Evolutionary conservation across 2,329 filamentous ascomycete species (phyloP).

Genomic region (Fusarium vanettenii): DNA sequence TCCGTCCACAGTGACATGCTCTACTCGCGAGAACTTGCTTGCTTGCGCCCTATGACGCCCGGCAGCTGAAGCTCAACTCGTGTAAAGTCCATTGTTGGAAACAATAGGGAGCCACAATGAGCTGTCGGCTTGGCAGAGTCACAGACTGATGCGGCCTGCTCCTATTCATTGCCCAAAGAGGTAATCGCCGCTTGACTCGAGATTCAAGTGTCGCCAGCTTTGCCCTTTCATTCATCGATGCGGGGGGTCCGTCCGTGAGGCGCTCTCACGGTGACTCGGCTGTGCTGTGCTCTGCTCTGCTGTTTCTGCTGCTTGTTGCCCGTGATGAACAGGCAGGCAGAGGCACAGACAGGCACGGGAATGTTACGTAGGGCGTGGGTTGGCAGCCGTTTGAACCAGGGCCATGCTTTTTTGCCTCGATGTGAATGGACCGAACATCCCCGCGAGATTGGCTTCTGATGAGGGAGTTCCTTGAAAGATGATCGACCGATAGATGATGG

Average conservation of each 20-base stretch:
- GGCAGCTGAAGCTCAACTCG: neutral
- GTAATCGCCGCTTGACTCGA: neutral
- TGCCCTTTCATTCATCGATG: neutral
- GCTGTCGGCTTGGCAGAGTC: constrained; percentile 1
- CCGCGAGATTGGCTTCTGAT: constrained; percentile 41
- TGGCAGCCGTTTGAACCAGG: neutral
- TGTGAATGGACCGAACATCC: constrained; percentile 2
- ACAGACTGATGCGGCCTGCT: neutral
- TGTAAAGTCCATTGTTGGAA: neutral
- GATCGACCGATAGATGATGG: constrained; percentile 42
- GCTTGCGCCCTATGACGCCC: neutral
- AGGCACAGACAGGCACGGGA: neutral
- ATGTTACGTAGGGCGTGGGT: neutral
- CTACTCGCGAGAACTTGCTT: neutral
- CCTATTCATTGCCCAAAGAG: constrained; percentile 26
- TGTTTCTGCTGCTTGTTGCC: neutral
- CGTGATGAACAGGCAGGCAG: neutral
- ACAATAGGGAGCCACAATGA: constrained; percentile 31
- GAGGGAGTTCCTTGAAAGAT: constrained; percentile 30
- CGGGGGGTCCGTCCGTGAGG: neutral
- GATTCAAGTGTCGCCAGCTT: neutral
- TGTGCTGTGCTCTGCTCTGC: neutral
- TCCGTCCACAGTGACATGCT: neutral
- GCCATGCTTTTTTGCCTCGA: neutral
- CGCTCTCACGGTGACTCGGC: neutral